Base-by-base conservation (phyloP, 2,329 filamentous ascomycete species). In the Penicillium sp. region DNA sequence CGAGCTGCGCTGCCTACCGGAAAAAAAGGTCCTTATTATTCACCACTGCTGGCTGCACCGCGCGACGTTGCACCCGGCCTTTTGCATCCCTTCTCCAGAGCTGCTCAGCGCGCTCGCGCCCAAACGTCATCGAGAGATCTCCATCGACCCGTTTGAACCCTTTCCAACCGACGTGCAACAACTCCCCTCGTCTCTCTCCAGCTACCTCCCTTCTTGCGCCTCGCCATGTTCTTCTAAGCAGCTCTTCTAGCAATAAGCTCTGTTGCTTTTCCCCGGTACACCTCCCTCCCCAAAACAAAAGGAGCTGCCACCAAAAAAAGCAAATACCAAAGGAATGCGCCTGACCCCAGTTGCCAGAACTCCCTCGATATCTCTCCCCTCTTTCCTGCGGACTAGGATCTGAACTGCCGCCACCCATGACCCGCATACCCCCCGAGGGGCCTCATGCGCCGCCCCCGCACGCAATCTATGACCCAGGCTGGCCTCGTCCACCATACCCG, bases 381-480 rank as follows among this genome's bases (percentile, higher is more conserved):
- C 22, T 28, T 51, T 7, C 49, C 22, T 41, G 14, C 12, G 39
- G 42, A 51, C 34, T 14, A 17, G 35, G 22, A 35, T n/a, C 48
- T 62, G 64, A 63, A 59, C 48, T 62, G 65, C 48, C 63, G 64
- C 60, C 57, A 20, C 59, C 63, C 38, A 71, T 72, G 70, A 72
- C 71, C 65, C 73, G 70, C 54, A 71, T 72, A 56, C 72, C 71
- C 17, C 70, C 69, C 43, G 73, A 75, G 48, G 69, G 63, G 53
- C 67, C 66, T 48, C 71, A 71, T 60, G 63, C 61, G 53, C 67
- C 69, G 38, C 67, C 71, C 20, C 61, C 68, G 54, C 71, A 75
- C 59, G 59, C 59, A 10, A 25, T 69, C 41, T 75, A 75, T 48
- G 74, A 75, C 28, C 67, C 67, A 47, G 59, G 66, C 55, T 76